These are phyloP conservation scores for Aphanomyces stellatus DNA, from an alignment of 352 stramenopile genomes.

Conservation along the genomic window DNA sequence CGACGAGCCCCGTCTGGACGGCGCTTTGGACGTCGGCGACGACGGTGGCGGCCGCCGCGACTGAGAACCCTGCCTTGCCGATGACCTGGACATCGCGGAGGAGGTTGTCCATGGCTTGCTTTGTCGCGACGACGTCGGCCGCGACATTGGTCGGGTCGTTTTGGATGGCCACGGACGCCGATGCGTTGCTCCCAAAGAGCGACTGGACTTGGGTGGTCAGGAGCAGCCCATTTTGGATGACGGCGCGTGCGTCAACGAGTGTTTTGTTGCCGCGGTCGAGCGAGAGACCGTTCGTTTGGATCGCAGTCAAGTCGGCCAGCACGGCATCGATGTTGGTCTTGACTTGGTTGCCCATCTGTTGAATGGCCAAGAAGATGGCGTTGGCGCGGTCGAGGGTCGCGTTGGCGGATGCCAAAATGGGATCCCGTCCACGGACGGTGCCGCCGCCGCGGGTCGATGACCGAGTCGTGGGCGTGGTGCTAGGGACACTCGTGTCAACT, in stretches of 20 bases:
- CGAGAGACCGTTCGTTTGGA: neutral
- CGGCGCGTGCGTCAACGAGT: neutral
- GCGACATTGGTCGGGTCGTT: neutral
- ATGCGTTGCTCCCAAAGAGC: neutral
- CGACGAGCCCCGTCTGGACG: neutral
- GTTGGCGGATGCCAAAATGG: neutral
- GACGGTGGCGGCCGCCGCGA: neutral
- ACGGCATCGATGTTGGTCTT: neutral
- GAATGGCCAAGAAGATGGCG: neutral
- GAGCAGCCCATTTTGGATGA: neutral
- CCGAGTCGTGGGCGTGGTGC: neutral
- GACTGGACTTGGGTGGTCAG: neutral
- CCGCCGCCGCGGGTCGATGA: too few species aligned
- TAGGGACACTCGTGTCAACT: neutral
- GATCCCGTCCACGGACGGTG: neutral
- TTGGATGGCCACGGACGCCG: neutral
- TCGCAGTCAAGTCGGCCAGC: neutral
- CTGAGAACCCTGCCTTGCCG: neutral
- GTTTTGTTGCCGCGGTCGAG: neutral
- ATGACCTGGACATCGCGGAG: neutral
- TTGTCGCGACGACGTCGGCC: neutral
- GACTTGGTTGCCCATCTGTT: neutral
- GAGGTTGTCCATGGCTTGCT: neutral
- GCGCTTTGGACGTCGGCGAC: neutral
- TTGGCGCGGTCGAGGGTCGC: neutral